A percentile compares a stretch with the other conserved stretches of the same genome.
Conservation (phyloP, 768 basidiomycete species). For the Russula olivacea region DNA sequence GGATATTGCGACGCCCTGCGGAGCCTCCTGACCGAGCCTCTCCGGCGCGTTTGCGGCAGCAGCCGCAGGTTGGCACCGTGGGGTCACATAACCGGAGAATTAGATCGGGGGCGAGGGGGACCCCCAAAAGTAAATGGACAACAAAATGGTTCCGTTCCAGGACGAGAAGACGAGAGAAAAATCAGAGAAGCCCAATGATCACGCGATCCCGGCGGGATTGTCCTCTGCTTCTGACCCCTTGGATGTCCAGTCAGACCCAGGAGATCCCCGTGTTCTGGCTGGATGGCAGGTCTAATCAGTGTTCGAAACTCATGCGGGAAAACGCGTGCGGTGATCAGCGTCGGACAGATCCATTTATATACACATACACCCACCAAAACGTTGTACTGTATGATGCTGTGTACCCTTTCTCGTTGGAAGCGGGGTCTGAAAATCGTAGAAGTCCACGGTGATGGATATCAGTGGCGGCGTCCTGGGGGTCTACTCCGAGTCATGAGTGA, state of each 20-base stretch:
- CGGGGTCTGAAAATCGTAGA: neutral
- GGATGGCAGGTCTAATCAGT: neutral
- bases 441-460: slow-evolving; percentile 3
- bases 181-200: neutral
- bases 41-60: neutral
- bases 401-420: neutral
- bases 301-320: neutral
- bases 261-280: neutral
- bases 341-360: neutral
- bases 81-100: neutral
- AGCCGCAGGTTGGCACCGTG: neutral
- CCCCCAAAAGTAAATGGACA: neutral
- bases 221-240: neutral
- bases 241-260: neutral
- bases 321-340: neutral
- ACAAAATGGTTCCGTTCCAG: neutral
- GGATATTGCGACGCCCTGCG: neutral
- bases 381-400: neutral
- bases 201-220: neutral
- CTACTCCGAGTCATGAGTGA: neutral
- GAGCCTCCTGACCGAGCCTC: neutral
- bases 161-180: neutral
- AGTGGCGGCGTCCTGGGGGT: neutral
- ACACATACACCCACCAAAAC: neutral
- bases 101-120: neutral